These are phyloP conservation scores for Neoascochyta sp. DNA, from an alignment of 2,329 filamentous ascomycete genomes.

Conservation along the genomic window DNA sequence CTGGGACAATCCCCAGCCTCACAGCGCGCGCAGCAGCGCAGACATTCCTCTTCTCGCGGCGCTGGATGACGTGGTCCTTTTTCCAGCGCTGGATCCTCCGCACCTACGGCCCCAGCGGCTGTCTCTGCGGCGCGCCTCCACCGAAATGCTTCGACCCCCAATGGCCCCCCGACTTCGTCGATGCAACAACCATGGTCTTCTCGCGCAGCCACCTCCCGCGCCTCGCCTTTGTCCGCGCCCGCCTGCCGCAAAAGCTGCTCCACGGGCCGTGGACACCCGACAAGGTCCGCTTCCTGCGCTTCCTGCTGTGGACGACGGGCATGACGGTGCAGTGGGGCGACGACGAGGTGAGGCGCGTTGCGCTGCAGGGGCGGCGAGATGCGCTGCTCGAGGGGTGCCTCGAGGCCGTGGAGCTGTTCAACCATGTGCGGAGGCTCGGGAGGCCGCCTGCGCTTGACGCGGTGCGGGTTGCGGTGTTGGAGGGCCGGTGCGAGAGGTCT, in stretches of 20 bases:
- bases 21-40: slow-evolving; percentile 16
- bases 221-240: slow-evolving; percentile 26
- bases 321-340: slow-evolving; percentile 34
- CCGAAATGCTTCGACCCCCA: slow-evolving; percentile 26
- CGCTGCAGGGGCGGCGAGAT: slow-evolving; percentile 17
- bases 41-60: slow-evolving; percentile 23
- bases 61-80: slow-evolving; percentile 36
- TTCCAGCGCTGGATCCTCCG: slow-evolving; percentile 23
- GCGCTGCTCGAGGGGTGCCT: slow-evolving; percentile 27
- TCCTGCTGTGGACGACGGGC: slow-evolving; percentile 28
- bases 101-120: slow-evolving; percentile 19
- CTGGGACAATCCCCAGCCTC: slow-evolving; percentile 7
- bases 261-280: slow-evolving; percentile 23
- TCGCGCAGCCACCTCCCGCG: slow-evolving; percentile 25
- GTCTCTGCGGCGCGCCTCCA: slow-evolving; percentile 23
- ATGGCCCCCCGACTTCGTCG: slow-evolving; percentile 30
- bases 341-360: slow-evolving; percentile 6
- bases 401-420: slow-evolving; percentile 34
- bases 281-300: slow-evolving; percentile 30
- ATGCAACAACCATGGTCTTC: slow-evolving; percentile 28
- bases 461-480: slow-evolving; percentile 25
- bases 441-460: slow-evolving; percentile 18
- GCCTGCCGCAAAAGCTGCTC: slow-evolving; percentile 29
- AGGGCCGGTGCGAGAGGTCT: slow-evolving; percentile 29
- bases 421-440: slow-evolving; percentile 31